Base-by-base conservation (phyloP, 2,329 filamentous ascomycete genomes). In the Periconia sp. region DNA sequence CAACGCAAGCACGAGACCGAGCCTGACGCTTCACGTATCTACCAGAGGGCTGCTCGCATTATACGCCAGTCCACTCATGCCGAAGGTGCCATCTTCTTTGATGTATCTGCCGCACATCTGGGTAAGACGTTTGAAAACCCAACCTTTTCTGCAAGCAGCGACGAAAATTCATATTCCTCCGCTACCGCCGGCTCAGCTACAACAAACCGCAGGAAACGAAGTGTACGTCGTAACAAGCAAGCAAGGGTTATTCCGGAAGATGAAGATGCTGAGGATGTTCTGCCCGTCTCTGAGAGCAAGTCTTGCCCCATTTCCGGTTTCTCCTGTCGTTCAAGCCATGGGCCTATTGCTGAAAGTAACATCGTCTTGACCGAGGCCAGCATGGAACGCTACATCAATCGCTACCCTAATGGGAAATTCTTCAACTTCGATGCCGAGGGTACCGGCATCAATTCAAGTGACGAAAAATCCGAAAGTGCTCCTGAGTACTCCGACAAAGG, bases 61-160 rank as follows among this genome's bases (percentile, higher is more conserved):
- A 69, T 73, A 41, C 66, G 68, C 8, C 63, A 73, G 35, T 69
- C 63, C 3, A 69, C 63, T 10, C 59, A 66, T 17, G 60, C 68
- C 2, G 69, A 72, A 42, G 71, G 71, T n/a, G 67, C 69, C 1
- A 61, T 71, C 3, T 72, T 73, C 51, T 72, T 72, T 17, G 69
- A 72, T 42, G 69, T 68, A 19, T 69, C 69, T 8, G 60, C 67
- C 13, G 64, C 66, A 46, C 57, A 64, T 20, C 65, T 71, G 45
- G 63, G 58, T 42, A 58, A 65, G 23, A 57, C 64, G 6, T 63
- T 64, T 30, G 61, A 65, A 13, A 58, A 60, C 19, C 55, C 56
- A n/a, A 54, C 57, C 31, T 44, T 53, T 8, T 40, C 49, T 10
- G 49, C 46, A 9, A 66, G 62, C 40, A 68, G 62, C 42, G 65